Evolutionary conservation across 129 eudicot species (phyloP).

Genomic region (Artemisia tridentata): DNA sequence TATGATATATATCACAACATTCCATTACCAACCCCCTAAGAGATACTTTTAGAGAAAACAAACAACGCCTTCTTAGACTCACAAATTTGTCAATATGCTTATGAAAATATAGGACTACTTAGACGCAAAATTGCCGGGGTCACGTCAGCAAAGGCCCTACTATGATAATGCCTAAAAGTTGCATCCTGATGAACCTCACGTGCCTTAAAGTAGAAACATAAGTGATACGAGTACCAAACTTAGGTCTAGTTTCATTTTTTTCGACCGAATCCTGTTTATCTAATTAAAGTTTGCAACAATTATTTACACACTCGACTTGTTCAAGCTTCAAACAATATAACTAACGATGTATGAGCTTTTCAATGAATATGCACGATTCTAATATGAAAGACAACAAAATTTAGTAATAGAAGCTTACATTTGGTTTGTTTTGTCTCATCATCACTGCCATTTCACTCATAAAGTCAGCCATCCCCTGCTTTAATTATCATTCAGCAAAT

Average conservation of each 20-base stretch:
- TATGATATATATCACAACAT: too few relatives aligned
- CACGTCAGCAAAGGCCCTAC: constrained; percentile 9
- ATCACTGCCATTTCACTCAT: constrained; percentile 76
- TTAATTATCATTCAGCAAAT: not conserved
- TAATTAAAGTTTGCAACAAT: not conserved
- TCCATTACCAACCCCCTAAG: too few relatives aligned
- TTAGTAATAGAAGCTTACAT: constrained; percentile 38
- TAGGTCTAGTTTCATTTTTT: not conserved
- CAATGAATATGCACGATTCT: too few relatives aligned
- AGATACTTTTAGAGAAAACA: too few relatives aligned
- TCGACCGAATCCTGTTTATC: not conserved
- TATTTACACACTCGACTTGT: not conserved
- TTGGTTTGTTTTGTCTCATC: constrained; percentile 67
- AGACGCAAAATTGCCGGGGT: not conserved
- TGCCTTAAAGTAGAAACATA: constrained; percentile 13
- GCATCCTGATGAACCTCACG: not conserved
- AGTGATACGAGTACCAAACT: not conserved
- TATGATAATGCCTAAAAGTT: constrained; percentile 9
- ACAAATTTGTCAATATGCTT: constrained; percentile 10
- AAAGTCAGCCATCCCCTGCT: constrained; percentile 91
- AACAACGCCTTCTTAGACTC: not conserved
- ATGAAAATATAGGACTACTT: constrained; percentile 10
- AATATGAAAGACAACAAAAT: too few relatives aligned
- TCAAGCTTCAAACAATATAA: not conserved
- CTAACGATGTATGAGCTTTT: not conserved